phyloP scores from a whole-genome alignment of 2,329 filamentous ascomycete genomes.

The Pseudocercospora pini-densiflorae region DNA sequence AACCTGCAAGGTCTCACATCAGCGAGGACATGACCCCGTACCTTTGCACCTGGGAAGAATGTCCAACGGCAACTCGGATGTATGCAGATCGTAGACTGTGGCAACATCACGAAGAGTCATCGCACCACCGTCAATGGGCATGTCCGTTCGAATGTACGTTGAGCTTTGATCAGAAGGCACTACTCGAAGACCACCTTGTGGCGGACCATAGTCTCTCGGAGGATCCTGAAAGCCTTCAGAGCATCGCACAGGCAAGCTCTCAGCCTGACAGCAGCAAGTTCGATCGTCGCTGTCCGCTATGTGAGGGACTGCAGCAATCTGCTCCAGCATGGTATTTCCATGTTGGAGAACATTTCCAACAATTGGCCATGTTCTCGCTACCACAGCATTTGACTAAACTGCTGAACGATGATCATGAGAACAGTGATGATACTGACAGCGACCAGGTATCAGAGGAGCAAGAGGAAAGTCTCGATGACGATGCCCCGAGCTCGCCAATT shows the following conservation, averaged over 20 bases:
- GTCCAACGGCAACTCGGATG: background rate
- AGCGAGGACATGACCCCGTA: background rate
- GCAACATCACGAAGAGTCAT: background rate
- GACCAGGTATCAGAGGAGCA: background rate
- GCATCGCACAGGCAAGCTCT: background rate
- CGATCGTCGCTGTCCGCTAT: background rate
- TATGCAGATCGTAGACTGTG: background rate
- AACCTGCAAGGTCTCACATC: background rate
- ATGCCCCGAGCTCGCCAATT: background rate
- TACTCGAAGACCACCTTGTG: background rate
- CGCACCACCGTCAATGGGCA: background rate
- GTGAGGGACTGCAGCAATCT: background rate
- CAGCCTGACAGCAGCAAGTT: background rate
- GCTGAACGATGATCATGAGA: background rate
- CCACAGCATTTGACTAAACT: background rate
- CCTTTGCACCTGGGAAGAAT: background rate
- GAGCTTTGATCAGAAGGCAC: background rate
- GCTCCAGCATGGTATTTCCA: background rate
- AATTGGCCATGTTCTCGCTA: background rate
- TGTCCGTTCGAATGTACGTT: background rate
- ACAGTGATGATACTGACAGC: background rate
- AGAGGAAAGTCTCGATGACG: background rate
- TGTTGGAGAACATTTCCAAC: background rate
- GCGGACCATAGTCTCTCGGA: background rate
- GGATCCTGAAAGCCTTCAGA: background rate